Base-by-base conservation (phyloP, 257 asterid species). In the Salvia miltiorrhiza region DNA sequence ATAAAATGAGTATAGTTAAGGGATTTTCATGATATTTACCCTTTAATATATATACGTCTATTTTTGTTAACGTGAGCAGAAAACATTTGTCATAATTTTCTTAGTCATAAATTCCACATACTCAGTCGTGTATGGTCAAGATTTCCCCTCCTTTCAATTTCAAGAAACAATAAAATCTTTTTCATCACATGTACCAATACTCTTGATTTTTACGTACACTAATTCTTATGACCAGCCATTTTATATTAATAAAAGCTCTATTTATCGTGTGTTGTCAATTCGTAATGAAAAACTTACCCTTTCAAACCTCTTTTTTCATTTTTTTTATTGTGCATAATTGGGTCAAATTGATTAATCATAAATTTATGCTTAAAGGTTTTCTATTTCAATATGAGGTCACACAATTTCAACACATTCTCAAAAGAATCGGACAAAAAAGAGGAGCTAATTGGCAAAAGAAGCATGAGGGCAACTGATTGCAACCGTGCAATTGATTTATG, bases 91-190 rank as follows among this genome's bases (percentile, higher is more conserved):
- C 35, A 30, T 30, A 4, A 30, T 30, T 30, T 26, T 30, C 35
- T 0, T 30, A 4, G 35, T 30, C 2, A 30, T 17, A 28, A 37
- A 23, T 62, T 7, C 8, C 33, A 9, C 19, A 4, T 24, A 48
- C 64, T n/a, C n/a, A n/a, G n/a, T 50, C 37, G 33, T 71, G 57
- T 32, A 44, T 59, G 62, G 75, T 59, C 60, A 47, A 12, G 2
- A 45, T 19, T 4, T 0, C 2, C 14, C n/a, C 13, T 14, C 69
- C 55, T 49, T 61, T 71, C 69, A 47, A 37, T 26, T 39, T 64
- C 49, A 26, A 13, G 54, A 19, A 11, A 14, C 45, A 52, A 21
- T 9, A 13, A 13, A 61, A n/a, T 21, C 67, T 10, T 47, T 17
- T 47, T 12, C 30, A 48, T 16, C 56, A 14, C 70, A 26, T 26